Conservation (phyloP, 2,329 filamentous ascomycete species). For the Dactylonectria estremocensis region DNA sequence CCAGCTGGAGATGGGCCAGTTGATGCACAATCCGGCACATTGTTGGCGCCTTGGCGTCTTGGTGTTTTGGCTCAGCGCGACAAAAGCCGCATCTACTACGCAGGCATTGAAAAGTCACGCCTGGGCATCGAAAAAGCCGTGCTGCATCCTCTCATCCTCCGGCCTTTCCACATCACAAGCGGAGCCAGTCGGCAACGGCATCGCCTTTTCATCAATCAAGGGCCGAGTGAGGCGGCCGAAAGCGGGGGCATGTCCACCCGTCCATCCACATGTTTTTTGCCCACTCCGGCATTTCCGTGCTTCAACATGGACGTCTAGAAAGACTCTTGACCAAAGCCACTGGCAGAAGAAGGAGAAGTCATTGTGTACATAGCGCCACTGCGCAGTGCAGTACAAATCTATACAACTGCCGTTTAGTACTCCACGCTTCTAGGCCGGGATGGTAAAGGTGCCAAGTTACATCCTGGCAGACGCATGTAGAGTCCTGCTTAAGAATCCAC, state of each 20-base stretch:
- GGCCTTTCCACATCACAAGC: neutral
- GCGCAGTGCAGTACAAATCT: constrained; percentile 5
- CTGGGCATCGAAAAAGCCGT: neutral
- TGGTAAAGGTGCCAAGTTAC: neutral
- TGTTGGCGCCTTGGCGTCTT: constrained; percentile 20
- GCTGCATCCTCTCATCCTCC: neutral
- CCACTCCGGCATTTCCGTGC: neutral
- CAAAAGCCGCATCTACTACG: neutral
- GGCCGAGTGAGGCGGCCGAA: constrained; percentile 4
- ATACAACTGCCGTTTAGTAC: neutral
- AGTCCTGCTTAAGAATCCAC: neutral
- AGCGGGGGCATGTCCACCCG: constrained; percentile 5
- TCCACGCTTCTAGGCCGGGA: too few relatives aligned
- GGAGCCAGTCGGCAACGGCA: constrained; percentile 5
- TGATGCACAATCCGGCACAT: constrained; percentile 8
- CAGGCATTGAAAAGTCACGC: neutral
- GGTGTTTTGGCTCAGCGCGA: neutral
- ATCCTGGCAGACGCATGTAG: constrained; percentile 10
- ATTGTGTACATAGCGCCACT: neutral
- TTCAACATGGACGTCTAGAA: neutral
- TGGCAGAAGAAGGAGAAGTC: neutral
- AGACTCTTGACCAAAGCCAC: constrained; percentile 4
- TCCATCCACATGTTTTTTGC: neutral
- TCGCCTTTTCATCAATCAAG: constrained; percentile 3
- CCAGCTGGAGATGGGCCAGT: constrained; percentile 3